Base-by-base conservation (phyloP, 2,329 filamentous ascomycete species). In the Xylogone sp. region DNA sequence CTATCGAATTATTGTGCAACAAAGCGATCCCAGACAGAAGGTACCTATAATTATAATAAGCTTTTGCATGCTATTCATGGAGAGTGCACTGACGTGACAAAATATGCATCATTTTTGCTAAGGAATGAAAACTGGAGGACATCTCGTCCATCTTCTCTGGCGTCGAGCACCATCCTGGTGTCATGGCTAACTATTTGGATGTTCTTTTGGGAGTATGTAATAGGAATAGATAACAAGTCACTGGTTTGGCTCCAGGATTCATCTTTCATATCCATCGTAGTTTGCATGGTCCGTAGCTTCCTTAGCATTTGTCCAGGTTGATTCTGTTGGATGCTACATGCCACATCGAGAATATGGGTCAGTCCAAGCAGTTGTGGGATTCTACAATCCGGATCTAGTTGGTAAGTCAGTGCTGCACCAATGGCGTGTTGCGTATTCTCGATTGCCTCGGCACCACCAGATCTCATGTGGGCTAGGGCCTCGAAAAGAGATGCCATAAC, bases 381-480 rank as follows among this genome's bases (percentile, higher is more conserved):
- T 43, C 78, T 75, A 49, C 81, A 75, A n/a, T 78, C 75, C 1
- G 79, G 75, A 39, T 88, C 81, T 10, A 88, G 73, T 63, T 93
- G 88, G 49, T 85, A 79, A 59, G 86, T 88, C 53, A 85, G 76
- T 5, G 84, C 87, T 47, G 85, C 79, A n/a, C 88, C 88, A 57
- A 93, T 79, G 48, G 87, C 88, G 43, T 79, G 76, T 60, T 90
- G 86, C 27, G 89, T 83, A 53, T 85, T 79, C 56, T 88, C 83
- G n/a, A 86, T 71, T 53, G 80, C 79, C 53, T 90, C 86, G 9
- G 82, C 73, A 48, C 82, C 82, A 54, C 77, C 77, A 7, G 79
- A 80, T 54, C 82, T 82, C 46, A 92, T 72, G 56, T 90, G 80
- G 1, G 86, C 77, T 47, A 91, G 74, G 0, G 85, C 86, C 65